These are phyloP conservation scores for Chrysosporium keratinophilum DNA, from an alignment of 2,329 filamentous ascomycete genomes.

Conservation along the genomic window DNA sequence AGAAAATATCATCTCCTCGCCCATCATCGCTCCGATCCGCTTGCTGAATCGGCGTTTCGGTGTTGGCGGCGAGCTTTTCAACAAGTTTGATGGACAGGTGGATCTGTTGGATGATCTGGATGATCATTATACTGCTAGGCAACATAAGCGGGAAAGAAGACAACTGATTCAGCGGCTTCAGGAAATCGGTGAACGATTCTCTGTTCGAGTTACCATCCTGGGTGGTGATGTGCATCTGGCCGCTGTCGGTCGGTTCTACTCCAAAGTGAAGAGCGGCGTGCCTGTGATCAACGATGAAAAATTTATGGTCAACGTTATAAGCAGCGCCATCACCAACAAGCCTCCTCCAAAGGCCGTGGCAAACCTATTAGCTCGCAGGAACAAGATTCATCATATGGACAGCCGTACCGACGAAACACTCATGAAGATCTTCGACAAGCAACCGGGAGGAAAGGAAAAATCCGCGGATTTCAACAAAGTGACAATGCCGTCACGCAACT, in stretches of 20 bases:
- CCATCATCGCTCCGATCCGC: constrained; percentile 77
- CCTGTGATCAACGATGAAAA: constrained; percentile 49
- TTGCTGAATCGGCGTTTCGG: constrained; percentile 86
- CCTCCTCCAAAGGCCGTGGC: constrained; percentile 55
- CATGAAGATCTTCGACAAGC: constrained; percentile 51
- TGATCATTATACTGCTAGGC: constrained; percentile 74
- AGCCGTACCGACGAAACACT: constrained; percentile 54
- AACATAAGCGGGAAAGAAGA: constrained; percentile 81
- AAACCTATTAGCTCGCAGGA: constrained; percentile 52
- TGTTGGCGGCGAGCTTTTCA: constrained; percentile 75
- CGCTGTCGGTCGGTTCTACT: constrained; percentile 56
- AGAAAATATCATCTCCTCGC: constrained; percentile 80
- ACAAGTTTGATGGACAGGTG: constrained; percentile 74
- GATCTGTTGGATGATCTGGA: constrained; percentile 56
- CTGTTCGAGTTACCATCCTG: constrained; percentile 51
- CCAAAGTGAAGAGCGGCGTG: constrained; percentile 47
- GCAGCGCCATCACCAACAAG: constrained; percentile 58
- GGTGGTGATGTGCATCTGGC: constrained; percentile 56
- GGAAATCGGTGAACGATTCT: constrained; percentile 45
- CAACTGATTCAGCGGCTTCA: constrained; percentile 59
- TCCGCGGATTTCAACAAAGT: constrained; percentile 66
- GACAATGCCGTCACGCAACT: constrained; percentile 66
- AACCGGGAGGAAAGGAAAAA: constrained; percentile 49
- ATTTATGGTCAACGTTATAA: constrained; percentile 56
- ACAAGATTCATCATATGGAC: constrained; percentile 57